Base-by-base conservation (phyloP, 2,329 filamentous ascomycete genomes). In the Paraphoma sp. region DNA sequence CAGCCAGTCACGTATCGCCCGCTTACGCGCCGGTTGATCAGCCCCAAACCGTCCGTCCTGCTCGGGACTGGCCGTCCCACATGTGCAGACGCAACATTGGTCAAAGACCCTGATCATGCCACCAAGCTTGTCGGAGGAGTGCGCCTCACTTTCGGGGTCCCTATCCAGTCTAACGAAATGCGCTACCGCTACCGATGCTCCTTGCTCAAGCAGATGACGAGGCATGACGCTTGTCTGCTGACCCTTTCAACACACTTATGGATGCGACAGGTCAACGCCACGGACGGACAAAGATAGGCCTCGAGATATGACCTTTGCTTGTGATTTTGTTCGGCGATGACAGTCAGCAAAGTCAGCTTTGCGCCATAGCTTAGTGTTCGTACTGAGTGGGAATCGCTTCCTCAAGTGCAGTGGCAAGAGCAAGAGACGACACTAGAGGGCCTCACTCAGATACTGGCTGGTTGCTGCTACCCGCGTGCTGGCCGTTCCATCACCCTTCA, bases 21-120 rank as follows among this genome's bases (percentile, higher is more conserved):
- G 65, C 67, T 68, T 75, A 75, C 69, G 71, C 72, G 71, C 72
- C 73, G 66, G 72, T 67, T 74, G 73, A 76, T 75, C 71, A 68
- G 60, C 64, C 58, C 23, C 58, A 68, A 63, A 65, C 57, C 62
- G 56, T 63, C 66, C 61, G 56, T 68, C 64, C 54, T 62, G 62
- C 69, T 74, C 68, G 72, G 72, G 72, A 75, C 70, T 71, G 72
- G 72, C 73, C 71, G 72, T 62, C 57, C 59, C 59, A 64, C 44
- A 55, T 48, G 54, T 59, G 57, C 60, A 62, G 57, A 59, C 66
- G 67, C 66, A 62, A 67, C 60, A 62, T 68, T 67, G 61, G 65
- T 59, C 61, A 59, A 54, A 54, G 51, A 63, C 59, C 59, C 52
- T 60, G 56, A 57, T 60, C 60, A 57, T 68, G 53, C 59, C 59